These are phyloP conservation scores for Leptosphaerulina australis DNA, from an alignment of 2,329 filamentous ascomycete genomes.

Conservation along the genomic window DNA sequence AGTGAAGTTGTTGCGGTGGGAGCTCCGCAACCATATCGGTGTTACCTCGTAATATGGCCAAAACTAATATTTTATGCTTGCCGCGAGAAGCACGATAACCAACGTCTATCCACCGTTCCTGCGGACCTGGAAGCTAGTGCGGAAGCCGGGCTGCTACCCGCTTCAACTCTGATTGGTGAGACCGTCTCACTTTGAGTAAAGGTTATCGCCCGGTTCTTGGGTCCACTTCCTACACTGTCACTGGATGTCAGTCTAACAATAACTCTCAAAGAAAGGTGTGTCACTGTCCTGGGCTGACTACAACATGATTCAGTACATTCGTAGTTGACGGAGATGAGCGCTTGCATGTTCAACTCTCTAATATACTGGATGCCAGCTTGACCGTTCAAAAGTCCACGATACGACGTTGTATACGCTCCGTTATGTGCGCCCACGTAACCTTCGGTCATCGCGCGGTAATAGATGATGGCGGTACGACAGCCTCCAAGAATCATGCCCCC, in stretches of 20 bases:
- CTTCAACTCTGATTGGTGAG: constrained; percentile 31
- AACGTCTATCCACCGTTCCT: constrained; percentile 12
- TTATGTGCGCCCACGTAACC: constrained; percentile 6
- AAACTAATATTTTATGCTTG: constrained; percentile 24
- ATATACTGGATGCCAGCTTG: constrained; percentile 6
- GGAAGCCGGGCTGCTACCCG: constrained; percentile 17
- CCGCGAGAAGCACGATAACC: constrained; percentile 44
- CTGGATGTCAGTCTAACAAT: constrained; percentile 13
- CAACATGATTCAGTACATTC: constrained; percentile 1
- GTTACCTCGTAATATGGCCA: constrained; percentile 6
- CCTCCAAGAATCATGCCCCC: neutral
- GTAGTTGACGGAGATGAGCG: constrained; percentile 11
- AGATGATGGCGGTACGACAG: constrained; percentile 3
- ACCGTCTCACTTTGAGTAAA: constrained; percentile 17
- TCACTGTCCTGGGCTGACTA: neutral
- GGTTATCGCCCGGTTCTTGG: constrained; percentile 20
- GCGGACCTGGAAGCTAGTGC: constrained; percentile 19
- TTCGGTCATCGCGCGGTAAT: neutral
- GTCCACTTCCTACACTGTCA: constrained; percentile 24
- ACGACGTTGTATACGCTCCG: neutral
- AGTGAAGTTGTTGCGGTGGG: constrained; percentile 8
- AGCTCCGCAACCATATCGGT: constrained; percentile 7
- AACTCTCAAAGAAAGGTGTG: neutral
- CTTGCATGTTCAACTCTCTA: neutral
- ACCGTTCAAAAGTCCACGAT: constrained; percentile 3